Evolutionary conservation across 1,284 basidiomycete genomes (phyloP).

Genomic region (Puccinia sorghi): DNA sequence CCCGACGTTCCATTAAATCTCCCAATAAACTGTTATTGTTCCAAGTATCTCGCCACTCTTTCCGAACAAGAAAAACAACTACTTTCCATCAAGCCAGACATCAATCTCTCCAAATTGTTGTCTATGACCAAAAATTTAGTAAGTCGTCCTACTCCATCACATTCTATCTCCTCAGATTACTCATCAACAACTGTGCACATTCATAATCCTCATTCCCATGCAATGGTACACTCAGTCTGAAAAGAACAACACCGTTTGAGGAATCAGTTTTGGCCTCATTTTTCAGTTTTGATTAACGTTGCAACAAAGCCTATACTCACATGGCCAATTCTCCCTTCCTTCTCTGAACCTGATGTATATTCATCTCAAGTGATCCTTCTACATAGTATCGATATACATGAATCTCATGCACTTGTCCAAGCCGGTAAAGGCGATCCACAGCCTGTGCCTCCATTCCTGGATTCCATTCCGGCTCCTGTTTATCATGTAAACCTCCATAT

Average conservation of each 20-base stretch:
- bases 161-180: not conserved
- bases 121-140: not conserved
- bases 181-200: constrained; percentile 19
- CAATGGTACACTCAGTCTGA: constrained; percentile 3
- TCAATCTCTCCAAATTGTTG: not conserved
- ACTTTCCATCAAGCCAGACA: not conserved
- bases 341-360: constrained; percentile 30
- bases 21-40: not conserved
- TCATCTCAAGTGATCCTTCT: constrained; percentile 7
- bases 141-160: too few species aligned
- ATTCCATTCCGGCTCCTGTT: constrained; percentile 21
- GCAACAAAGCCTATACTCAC: not conserved
- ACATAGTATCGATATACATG: constrained; percentile 20
- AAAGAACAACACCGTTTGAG: not conserved
- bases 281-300: too few species aligned
- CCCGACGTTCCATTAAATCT: not conserved
- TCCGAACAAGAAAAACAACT: not conserved
- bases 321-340: constrained; percentile 3
- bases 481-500: not conserved
- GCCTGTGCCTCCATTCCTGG: constrained; percentile 10
- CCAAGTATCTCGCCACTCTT: not conserved
- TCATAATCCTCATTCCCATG: constrained; percentile 18
- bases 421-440: not conserved
- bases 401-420: not conserved
- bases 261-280: not conserved